A percentile compares a stretch with the other conserved stretches of the same genome.
Conservation (phyloP, 192 early-diverging fungal species). For the Cladochytrium replicatum region DNA sequence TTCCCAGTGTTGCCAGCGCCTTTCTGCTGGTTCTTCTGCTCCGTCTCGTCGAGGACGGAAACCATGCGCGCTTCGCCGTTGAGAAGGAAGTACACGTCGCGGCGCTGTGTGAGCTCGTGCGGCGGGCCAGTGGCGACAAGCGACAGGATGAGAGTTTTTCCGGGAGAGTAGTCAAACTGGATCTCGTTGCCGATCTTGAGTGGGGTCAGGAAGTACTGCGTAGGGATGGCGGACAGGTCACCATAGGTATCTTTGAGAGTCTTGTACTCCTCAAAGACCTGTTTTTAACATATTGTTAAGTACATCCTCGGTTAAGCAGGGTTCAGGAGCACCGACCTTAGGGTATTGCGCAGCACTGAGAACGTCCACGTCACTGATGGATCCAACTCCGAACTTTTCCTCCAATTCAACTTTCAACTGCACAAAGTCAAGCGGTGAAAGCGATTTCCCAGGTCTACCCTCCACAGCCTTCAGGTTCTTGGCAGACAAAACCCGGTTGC, state of each 20-base stretch:
- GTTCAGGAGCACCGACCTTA: conserved; percentile 55
- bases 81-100: conserved; percentile 93
- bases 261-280: conserved; percentile 75
- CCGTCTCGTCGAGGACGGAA: conserved; percentile 19
- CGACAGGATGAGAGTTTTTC: conserved; percentile 85
- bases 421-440: conserved; percentile 70
- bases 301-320: conserved; percentile 1
- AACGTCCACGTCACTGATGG: conserved; percentile 72
- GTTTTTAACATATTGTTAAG: not conserved
- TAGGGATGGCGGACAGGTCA: conserved; percentile 82
- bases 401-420: conserved; percentile 61
- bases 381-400: conserved; percentile 66
- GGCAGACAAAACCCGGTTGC: conserved; percentile 59
- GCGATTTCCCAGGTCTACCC: conserved; percentile 70
- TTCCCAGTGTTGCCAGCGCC: not conserved
- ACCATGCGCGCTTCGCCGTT: conserved; percentile 91
- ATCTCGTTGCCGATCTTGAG: conserved; percentile 84
- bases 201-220: conserved; percentile 80
- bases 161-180: conserved; percentile 72
- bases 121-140: conserved; percentile 80
- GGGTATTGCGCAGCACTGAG: conserved; percentile 87
- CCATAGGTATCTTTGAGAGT: conserved; percentile 65
- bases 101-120: conserved; percentile 56
- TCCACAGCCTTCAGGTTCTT: conserved; percentile 65
- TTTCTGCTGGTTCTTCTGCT: not conserved